Conservation (phyloP, 2,329 filamentous ascomycete species). For the Fusarium staphyleae region DNA sequence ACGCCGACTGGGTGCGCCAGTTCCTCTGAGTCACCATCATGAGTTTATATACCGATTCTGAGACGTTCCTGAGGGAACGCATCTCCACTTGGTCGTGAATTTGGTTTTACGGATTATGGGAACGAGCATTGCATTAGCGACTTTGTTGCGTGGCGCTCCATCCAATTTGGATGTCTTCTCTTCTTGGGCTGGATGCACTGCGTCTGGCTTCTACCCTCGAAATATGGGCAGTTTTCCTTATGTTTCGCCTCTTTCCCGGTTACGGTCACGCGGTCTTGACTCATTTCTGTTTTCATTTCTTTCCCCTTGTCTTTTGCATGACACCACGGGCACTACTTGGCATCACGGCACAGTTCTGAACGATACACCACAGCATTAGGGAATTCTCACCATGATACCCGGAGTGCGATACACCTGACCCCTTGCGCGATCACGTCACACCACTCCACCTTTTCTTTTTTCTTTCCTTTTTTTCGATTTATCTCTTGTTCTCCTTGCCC, state of each 20-base stretch:
- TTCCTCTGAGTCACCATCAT: slow-evolving; percentile 41
- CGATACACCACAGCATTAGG: slow-evolving; percentile 48
- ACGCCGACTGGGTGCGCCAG: slow-evolving; percentile 54
- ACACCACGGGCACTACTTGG: slow-evolving; percentile 37
- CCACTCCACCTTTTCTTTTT: slow-evolving; percentile 49
- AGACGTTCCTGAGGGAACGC: not conserved
- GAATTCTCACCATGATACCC: slow-evolving; percentile 50
- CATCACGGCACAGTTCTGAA: slow-evolving; percentile 45
- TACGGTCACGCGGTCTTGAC: slow-evolving; percentile 19
- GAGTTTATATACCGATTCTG: not conserved
- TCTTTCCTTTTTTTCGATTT: slow-evolving; percentile 26
- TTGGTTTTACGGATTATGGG: slow-evolving; percentile 19
- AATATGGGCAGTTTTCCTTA: slow-evolving; percentile 12
- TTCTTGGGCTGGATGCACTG: slow-evolving; percentile 7
- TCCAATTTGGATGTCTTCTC: slow-evolving; percentile 21
- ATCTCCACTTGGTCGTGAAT: slow-evolving; percentile 26
- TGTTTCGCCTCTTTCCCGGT: slow-evolving; percentile 9
- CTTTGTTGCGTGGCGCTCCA: slow-evolving; percentile 19
- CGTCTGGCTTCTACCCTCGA: not conserved
- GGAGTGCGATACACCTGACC: slow-evolving; percentile 49
- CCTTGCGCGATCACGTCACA: slow-evolving; percentile 46
- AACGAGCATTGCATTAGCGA: slow-evolving; percentile 30
- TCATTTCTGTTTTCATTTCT: slow-evolving; percentile 14
- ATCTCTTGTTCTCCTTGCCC: slow-evolving; percentile 25
- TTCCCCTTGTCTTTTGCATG: slow-evolving; percentile 27